Base-by-base conservation (phyloP, 2,329 filamentous ascomycete species). In the Pseudogymnoascus sp. region DNA sequence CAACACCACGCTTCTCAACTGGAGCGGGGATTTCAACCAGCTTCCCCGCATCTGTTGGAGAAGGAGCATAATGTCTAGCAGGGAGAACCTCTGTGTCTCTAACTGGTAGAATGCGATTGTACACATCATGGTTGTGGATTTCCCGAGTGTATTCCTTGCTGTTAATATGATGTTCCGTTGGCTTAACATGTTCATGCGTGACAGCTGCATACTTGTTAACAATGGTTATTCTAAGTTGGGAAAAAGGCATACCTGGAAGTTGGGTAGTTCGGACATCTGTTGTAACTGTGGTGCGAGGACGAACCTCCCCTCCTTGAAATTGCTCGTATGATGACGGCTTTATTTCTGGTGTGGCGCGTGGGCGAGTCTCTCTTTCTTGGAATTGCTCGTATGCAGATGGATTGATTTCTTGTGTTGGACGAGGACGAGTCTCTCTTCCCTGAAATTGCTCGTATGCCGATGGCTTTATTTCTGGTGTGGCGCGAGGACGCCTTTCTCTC, bases 11-110 rank as follows among this genome's bases (percentile, higher is more conserved):
- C 43, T 30, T 54, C 43, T 54, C 43, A 32, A 18, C 47, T 12
- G 72, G 70, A n/a, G 73, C 77, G 1, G 75, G 70, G 6, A 82
- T 76, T 64, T 81, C 78, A 12, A 73, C 68, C 6, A 79, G 70
- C 3, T 61, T 61, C 1, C 71, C 71, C 4, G 73, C 76, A 2
- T 79, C 71, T 69, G 79, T 68, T n/a, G 63, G 32, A 4, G 61
- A 59, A 4, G 61, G 63, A 6, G 69, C 58, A 34, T 70, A 82
- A 67, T 83, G 81, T 9, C 77, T 76, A 0, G 80, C 71, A 1
- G 81, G 79, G 1, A 82, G 72, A 8, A 82, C 74, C 66, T 83
- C 77, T 11, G 78, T 76, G 59, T 83, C 78, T 28, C 78, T 73
- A 20, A 83, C 74, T 2, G 81, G 81, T n/a, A 79, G 76, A 25